Evolutionary conservation across 495 filamentous ascomycete species (phyloP), one percentile per base, ranked within the genome.

Genomic region (Penicillium parvum): DNA sequence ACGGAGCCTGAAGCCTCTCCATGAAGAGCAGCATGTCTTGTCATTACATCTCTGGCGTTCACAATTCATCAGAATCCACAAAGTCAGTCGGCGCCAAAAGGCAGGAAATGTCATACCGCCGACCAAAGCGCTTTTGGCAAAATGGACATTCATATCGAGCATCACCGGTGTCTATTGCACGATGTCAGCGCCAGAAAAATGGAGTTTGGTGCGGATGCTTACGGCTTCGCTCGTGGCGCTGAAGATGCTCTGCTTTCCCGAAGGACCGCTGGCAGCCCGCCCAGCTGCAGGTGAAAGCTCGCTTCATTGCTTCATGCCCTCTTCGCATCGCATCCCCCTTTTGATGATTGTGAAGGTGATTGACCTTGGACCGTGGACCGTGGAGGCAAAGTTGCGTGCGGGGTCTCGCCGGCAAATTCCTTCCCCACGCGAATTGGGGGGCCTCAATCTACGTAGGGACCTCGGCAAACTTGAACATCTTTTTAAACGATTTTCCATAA

Each of bases 101-200:
- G 40, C n/a, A 33, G 32, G 21, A 30, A 8, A 37, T 22, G 7
- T 37, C 34, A 32, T 33, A 43, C 40, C 40, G 28, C 34, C 40
- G 40, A 43, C 28, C 40, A 43, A 43, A 43, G 19, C 40, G 40
- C 40, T 43, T 43, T 43, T 43, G 28, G 19, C 40, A 43, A 23
- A 43, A 30, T 43, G 40, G 40, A 34, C 40, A 43, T 33, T 43
- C 40, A 25, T 43, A 43, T 43, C 32, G 28, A 30, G 32, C 40
- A 43, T 43, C 40, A 12, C 40, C 40, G 40, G 40, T 33, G 26
- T 43, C 40, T 43, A 40, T 40, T 28, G 19, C 27, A 16, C 9
- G 22, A 30, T 28, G 25, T 40, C 25, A 40, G 37, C 23, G 11
- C n/a, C 11, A 15, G 37, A 14, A 3, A 30, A 25, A 40, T 40